Evolutionary conservation across 2,329 filamentous ascomycete genomes (phyloP).

Genomic region (Cladosporium sp.): DNA sequence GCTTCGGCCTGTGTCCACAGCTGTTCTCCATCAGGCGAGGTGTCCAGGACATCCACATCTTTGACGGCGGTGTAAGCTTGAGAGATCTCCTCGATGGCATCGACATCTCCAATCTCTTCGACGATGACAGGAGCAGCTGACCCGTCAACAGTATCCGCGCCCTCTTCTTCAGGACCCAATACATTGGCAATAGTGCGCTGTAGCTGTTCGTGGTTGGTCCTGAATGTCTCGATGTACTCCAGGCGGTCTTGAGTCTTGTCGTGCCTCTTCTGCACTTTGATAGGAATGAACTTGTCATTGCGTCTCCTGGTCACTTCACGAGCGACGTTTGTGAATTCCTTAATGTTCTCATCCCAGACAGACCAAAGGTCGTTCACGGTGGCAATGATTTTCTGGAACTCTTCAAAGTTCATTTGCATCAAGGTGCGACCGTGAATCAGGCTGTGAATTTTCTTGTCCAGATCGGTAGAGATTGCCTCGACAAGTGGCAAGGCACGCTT

Average conservation of each 20-base stretch:
- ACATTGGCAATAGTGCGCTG: constrained; percentile 95
- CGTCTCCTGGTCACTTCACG: constrained; percentile 89
- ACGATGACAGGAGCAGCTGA: constrained; percentile 65
- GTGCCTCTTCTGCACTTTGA: constrained; percentile 89
- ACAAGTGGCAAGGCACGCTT: constrained; percentile 87
- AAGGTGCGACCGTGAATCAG: constrained; percentile 80
- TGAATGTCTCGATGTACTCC: constrained; percentile 90
- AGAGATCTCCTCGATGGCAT: constrained; percentile 92
- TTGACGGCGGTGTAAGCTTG: constrained; percentile 92
- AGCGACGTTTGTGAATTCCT: constrained; percentile 96
- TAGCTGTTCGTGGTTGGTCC: constrained; percentile 94
- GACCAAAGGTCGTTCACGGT: constrained; percentile 81
- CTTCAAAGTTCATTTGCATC: constrained; percentile 86
- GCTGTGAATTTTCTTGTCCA: constrained; percentile 80
- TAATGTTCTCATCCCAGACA: constrained; percentile 92
- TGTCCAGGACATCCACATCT: constrained; percentile 92
- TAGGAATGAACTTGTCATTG: constrained; percentile 97
- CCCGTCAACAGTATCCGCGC: constrained; percentile 51
- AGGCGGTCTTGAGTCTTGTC: constrained; percentile 83
- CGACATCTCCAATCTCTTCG: constrained; percentile 94
- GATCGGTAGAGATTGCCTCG: constrained; percentile 89
- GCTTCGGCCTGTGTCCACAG: constrained; percentile 92
- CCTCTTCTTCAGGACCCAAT: constrained; percentile 61
- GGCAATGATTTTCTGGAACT: constrained; percentile 82
- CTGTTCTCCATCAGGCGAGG: constrained; percentile 81